phyloP scores from a whole-genome alignment of 805 yeast species.

The Metschnikowia lunata region DNA sequence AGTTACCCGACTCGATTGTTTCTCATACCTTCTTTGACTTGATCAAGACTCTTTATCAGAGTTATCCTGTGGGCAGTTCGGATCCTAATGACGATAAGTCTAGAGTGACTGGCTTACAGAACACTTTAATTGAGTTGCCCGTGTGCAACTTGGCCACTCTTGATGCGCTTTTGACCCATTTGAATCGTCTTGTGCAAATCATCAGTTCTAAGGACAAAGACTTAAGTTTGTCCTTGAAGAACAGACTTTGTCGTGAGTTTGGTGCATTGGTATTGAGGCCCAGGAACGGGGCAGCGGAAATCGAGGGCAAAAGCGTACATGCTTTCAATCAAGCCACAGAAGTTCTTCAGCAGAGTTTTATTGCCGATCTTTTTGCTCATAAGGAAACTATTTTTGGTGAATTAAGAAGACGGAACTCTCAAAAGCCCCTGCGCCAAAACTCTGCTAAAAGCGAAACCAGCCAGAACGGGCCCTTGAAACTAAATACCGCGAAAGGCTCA shows the following conservation, averaged over 20 bases:
- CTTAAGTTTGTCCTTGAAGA: conserved; percentile 35
- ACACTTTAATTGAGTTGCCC: conserved; percentile 62
- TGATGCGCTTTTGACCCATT: conserved; percentile 75
- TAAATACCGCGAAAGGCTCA: conserved; percentile 5
- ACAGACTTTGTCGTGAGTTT: conserved; percentile 60
- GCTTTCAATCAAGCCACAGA: conserved; percentile 13
- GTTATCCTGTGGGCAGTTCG: conserved; percentile 25
- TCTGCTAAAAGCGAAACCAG: conserved; percentile 5
- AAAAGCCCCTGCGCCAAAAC: conserved; percentile 13
- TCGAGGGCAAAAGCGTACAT: conserved; percentile 14
- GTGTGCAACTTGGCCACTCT: conserved; percentile 72
- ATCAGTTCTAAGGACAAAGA: conserved; percentile 40
- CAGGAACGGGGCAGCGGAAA: conserved; percentile 18
- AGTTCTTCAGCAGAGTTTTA: conserved; percentile 46
- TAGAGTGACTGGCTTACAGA: conserved; percentile 61
- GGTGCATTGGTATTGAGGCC: conserved; percentile 60
- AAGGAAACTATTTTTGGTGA: conserved; percentile 64
- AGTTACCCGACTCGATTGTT: conserved; percentile 73
- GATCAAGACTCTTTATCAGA: conserved; percentile 58
- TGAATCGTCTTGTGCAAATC: conserved; percentile 53
- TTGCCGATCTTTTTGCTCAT: conserved; percentile 57
- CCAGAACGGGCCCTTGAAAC: conserved; percentile 1
- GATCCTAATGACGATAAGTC: conserved; percentile 22
- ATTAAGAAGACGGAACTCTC: conserved; percentile 40
- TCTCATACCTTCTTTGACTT: conserved; percentile 63